Conservation (phyloP, 805 yeast genomes). For the Candida insectalens region DNA sequence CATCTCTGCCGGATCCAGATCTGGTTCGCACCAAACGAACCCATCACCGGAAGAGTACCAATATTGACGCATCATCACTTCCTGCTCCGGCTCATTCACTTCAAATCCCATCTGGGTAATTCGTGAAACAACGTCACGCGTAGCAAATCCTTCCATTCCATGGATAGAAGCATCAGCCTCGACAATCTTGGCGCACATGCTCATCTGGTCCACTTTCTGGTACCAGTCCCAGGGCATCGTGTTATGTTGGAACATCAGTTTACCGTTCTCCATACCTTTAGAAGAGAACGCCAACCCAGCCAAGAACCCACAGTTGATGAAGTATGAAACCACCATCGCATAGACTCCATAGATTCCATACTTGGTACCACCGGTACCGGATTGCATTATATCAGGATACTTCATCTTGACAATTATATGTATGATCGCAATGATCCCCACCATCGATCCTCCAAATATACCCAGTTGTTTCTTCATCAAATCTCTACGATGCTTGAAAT, state of each 20-base stretch:
- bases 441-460: slow-evolving; percentile 33
- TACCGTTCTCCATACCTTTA: slow-evolving; percentile 39
- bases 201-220: slow-evolving; percentile 56
- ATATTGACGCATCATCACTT: slow-evolving; percentile 64
- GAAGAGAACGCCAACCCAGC: slow-evolving; percentile 33
- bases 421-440: slow-evolving; percentile 31
- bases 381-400: slow-evolving; percentile 17
- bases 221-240: slow-evolving; percentile 57
- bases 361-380: slow-evolving; percentile 23
- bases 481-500: slow-evolving; percentile 26
- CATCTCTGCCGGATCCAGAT: slow-evolving; percentile 76
- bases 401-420: slow-evolving; percentile 37
- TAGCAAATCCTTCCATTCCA: slow-evolving; percentile 33
- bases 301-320: slow-evolving; percentile 37
- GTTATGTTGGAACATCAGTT: slow-evolving; percentile 56
- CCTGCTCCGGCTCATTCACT: slow-evolving; percentile 50
- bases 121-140: slow-evolving; percentile 20
- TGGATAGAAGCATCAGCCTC: slow-evolving; percentile 52
- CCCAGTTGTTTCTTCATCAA: slow-evolving; percentile 23
- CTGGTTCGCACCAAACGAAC: slow-evolving; percentile 85
- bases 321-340: slow-evolving; percentile 38
- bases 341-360: slow-evolving; percentile 31
- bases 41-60: slow-evolving; percentile 86
- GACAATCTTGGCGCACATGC: slow-evolving; percentile 53
- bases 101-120: slow-evolving; percentile 28